phyloP scores from a whole-genome alignment of 345 rosid genomes.

The Populus nigra region DNA sequence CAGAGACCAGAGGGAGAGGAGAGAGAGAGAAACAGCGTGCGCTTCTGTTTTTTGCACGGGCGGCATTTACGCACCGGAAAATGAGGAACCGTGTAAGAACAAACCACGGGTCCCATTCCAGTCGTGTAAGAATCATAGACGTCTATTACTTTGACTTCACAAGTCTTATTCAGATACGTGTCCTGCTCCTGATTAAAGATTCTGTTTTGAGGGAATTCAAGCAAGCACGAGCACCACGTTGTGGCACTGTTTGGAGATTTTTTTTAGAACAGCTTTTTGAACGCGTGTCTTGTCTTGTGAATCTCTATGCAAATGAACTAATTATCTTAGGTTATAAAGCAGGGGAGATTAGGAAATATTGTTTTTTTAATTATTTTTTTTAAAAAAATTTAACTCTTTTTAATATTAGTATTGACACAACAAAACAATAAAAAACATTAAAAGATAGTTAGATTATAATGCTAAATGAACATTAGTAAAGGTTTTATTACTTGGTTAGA shows the following conservation, averaged over 20 bases:
- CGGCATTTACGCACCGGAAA: constrained; percentile 32
- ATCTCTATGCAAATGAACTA: not conserved
- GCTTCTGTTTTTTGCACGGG: constrained; percentile 2
- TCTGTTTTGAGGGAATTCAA: not conserved
- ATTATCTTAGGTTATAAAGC: not conserved
- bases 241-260: not conserved
- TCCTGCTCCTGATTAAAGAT: not conserved
- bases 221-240: not conserved
- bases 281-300: not conserved
- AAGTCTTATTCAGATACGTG: not conserved
- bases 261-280: not conserved
- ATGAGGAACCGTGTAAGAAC: constrained; percentile 10
- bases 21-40: not conserved
- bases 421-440: too few species aligned
- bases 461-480: too few species aligned
- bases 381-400: too few species aligned
- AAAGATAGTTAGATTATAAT: too few species aligned
- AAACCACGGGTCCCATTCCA: not conserved
- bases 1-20: not conserved
- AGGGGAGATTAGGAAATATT: too few species aligned
- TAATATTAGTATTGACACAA: too few species aligned
- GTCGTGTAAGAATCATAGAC: not conserved
- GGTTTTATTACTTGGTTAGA: too few species aligned
- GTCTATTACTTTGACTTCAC: not conserved
- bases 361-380: too few species aligned